Base-by-base conservation (phyloP, 2,329 filamentous ascomycete species). In the Bipolaris sorokiniana region DNA sequence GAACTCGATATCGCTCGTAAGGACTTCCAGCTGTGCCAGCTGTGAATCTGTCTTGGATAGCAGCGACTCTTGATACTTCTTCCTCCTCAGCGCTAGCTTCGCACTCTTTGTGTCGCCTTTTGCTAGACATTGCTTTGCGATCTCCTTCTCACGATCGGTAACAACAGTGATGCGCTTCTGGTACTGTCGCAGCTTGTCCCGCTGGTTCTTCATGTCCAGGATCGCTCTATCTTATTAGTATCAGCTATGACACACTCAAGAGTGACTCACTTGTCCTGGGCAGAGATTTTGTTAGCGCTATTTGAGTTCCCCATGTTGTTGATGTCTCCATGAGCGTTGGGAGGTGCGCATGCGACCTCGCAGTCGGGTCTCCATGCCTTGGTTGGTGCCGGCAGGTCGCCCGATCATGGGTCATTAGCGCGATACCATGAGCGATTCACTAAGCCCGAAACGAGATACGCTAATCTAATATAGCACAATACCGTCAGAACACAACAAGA, bases 171-270 rank as follows among this genome's bases (percentile, higher is more conserved):
- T 95, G 70, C 91, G 90, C 71, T 90, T 90, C 78, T 97, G 94
- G 81, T 98, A 98, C 77, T 96, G 92, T 72, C 96, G 93, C 3
- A 99, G 88, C 78, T 92, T 96, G 83, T 99, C 95, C 77, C 95
- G 93, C 81, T 98, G 94, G 79, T 88, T 92, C 82, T 98, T 98
- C 81, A 98, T 90, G 80, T 98, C 93, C 72, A 98, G 89, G 78
- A 98, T 97, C 58, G 94, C 94, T 81, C 93, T 97, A 74, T 41
- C 10, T 5, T 33, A 49, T 67, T 40, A 68, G 62, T 44, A 41
- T 16, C 20, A 11, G 0, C 44, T 37, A 36, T n/a, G 41, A 26
- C 44, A 22, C 41, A n/a, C 6, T 10, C 5, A 9, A 41, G 22
- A 20, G 22, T 0, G 5, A 51, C 85, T 69, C 74, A 96, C 93